Percentiles rank a stretch among this genome's conserved stretches.
These are phyloP conservation scores for Polygonum maritimum DNA, from an alignment of 148 eudicot species.

Conservation along the genomic window DNA sequence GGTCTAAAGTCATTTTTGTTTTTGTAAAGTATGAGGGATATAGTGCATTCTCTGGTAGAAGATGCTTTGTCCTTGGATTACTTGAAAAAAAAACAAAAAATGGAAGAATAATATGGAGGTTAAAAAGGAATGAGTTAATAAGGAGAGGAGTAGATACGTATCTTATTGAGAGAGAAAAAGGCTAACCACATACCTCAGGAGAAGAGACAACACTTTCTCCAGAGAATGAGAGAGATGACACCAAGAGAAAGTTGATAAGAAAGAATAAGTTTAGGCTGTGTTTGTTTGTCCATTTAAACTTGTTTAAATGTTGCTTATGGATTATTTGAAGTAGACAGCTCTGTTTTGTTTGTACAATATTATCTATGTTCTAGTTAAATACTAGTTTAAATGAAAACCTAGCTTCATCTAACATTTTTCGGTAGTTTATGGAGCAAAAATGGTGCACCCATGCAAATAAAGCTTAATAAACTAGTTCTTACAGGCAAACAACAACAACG, in stretches of 20 bases:
- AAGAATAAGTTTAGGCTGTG: too few relatives aligned
- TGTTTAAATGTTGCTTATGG: too few relatives aligned
- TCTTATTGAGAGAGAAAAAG: background rate
- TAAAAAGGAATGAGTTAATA: background rate
- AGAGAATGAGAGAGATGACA: background rate
- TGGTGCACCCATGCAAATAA: too few relatives aligned
- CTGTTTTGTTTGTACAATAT: too few relatives aligned
- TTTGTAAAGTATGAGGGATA: background rate
- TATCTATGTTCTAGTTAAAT: too few relatives aligned
- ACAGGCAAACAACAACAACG: too few relatives aligned
- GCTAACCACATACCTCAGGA: background rate
- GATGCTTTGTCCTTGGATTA: background rate
- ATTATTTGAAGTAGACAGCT: background rate
- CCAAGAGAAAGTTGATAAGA: background rate
- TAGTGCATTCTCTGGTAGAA: background rate
- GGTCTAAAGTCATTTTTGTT: background rate
- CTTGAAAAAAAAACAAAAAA: background rate
- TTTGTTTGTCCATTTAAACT: too few relatives aligned
- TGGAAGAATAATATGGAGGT: background rate
- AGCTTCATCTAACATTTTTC: too few relatives aligned
- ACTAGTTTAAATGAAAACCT: too few relatives aligned
- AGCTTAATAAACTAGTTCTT: background rate
- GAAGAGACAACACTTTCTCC: background rate
- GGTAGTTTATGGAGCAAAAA: too few relatives aligned
- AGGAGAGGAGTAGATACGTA: background rate